Conservation (phyloP, 805 yeast species). For the Suhomyces faveliae region DNA sequence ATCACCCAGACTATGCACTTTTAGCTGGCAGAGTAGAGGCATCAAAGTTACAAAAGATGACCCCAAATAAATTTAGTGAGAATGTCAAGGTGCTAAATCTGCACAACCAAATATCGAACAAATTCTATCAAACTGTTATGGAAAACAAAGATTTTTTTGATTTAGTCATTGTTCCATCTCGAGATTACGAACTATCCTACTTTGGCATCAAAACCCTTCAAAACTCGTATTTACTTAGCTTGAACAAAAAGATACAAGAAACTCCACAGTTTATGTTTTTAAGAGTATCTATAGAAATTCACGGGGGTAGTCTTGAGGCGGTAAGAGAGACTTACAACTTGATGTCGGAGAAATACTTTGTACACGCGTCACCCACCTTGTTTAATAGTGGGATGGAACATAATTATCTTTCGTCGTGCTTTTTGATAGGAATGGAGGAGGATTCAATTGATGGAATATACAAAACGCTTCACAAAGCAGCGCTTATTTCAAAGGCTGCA, state of each 20-base stretch:
- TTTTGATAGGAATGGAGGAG: constrained; percentile 66
- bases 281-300: constrained; percentile 92
- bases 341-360: constrained; percentile 85
- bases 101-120: constrained; percentile 42
- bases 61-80: constrained; percentile 23
- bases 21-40: constrained; percentile 41
- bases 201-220: constrained; percentile 93
- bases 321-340: constrained; percentile 81
- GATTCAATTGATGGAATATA: constrained; percentile 64
- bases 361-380: constrained; percentile 93
- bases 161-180: constrained; percentile 67
- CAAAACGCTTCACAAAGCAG: constrained; percentile 59
- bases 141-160: constrained; percentile 65
- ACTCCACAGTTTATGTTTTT: constrained; percentile 88
- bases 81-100: constrained; percentile 14
- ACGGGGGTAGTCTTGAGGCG: constrained; percentile 60
- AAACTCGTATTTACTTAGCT: constrained; percentile 74
- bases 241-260: constrained; percentile 59
- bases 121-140: constrained; percentile 61
- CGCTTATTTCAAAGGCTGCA: constrained; percentile 60
- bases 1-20: constrained; percentile 35
- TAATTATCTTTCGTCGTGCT: constrained; percentile 88
- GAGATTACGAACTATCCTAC: constrained; percentile 77
- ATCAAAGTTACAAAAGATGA: constrained; percentile 21
- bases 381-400: constrained; percentile 90